Percentiles rank a stretch among this genome's conserved stretches.
Evolutionary conservation across 169 alveolate genomes (phyloP).

Genomic region (Cryptosporidium sp.): DNA sequence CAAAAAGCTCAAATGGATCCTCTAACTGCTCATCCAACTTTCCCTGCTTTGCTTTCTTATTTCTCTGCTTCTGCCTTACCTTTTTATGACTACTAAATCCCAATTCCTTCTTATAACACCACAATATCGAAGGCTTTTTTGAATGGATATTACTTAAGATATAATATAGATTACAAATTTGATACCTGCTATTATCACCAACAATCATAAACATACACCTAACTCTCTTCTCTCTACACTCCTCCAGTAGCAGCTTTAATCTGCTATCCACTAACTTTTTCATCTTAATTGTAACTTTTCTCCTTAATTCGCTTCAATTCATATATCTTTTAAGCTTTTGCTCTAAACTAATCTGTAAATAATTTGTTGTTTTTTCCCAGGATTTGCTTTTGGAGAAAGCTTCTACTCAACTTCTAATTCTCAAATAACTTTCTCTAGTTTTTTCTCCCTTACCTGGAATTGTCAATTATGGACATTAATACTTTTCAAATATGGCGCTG

Average conservation of each 20-base stretch:
- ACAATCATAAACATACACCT: slow-evolving; percentile 95
- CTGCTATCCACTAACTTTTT: slow-evolving; percentile 96
- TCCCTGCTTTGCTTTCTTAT: slow-evolving; percentile 93
- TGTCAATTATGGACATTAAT: slow-evolving; percentile 43
- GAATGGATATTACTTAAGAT: slow-evolving; percentile 78
- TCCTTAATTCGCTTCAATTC: background rate
- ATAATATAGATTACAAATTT: slow-evolving; percentile 91
- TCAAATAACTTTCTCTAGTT: background rate
- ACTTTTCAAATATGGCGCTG: background rate
- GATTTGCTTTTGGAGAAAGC: background rate
- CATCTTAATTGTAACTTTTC: slow-evolving; percentile 79
- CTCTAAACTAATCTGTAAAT: background rate
- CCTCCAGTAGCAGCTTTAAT: slow-evolving; percentile 93
- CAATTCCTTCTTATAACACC: slow-evolving; percentile 99
- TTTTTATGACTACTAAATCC: slow-evolving; percentile 96
- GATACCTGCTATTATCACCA: slow-evolving; percentile 97
- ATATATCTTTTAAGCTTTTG: background rate
- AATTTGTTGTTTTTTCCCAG: background rate
- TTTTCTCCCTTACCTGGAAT: background rate
- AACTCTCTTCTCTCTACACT: slow-evolving; percentile 89
- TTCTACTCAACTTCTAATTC: background rate
- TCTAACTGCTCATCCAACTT: slow-evolving; percentile 93
- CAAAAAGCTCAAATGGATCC: slow-evolving; percentile 96
- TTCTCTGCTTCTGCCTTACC: slow-evolving; percentile 94
- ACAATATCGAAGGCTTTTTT: slow-evolving; percentile 91